Base-by-base conservation (phyloP, 192 early-diverging fungal genomes). In the Podila minutissima region DNA sequence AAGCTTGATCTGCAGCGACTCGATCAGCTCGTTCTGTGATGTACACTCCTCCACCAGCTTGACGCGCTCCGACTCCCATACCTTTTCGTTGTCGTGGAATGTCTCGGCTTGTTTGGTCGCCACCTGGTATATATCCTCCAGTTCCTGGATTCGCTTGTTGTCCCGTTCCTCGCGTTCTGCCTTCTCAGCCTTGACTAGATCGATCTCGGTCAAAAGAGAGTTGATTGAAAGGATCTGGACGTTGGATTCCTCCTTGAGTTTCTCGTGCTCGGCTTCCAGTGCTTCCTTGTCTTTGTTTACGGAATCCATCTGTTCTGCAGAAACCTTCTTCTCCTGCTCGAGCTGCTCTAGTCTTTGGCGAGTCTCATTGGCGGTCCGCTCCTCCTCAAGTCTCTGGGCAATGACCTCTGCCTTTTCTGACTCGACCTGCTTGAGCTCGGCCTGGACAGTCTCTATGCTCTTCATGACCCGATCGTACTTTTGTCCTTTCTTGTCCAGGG, bases 401-500 rank as follows among this genome's bases (percentile, higher is more conserved):
- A 69, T 64, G 33, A 60, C 77, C 38, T 73, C 77, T 24, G 69
- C 67, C 0, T 69, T 66, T 51, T 81, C 66, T 15, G 55, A 60
- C 29, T 69, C 67, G 26, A 73, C 71, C 8, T 12, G n/a, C 22
- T 59, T 68, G 41, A 81, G 50, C 28, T 81, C 77, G 0, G 71
- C 62, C 7, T 73, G 77, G 12, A 73, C 71, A 10, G 66, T 17
- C 4, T 68, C 57, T 8, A 73, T 46, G 13, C 64, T 81, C 31
- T 65, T 49, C 66, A 81, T 69, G 32, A 61, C 51, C 17, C 38
- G 51, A 1, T 61, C 31, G 5, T 55, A 60, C 6, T 73, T 67
- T 9, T 65, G 57, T 7, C 46, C 20, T 51, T 67, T 71, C 7
- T 51, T n/a, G 8, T 73, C 66, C 0, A 81, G 33, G 2, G 13